phyloP scores from a whole-genome alignment of 2,329 filamentous ascomycete species.

The Epichloe bromicola region DNA sequence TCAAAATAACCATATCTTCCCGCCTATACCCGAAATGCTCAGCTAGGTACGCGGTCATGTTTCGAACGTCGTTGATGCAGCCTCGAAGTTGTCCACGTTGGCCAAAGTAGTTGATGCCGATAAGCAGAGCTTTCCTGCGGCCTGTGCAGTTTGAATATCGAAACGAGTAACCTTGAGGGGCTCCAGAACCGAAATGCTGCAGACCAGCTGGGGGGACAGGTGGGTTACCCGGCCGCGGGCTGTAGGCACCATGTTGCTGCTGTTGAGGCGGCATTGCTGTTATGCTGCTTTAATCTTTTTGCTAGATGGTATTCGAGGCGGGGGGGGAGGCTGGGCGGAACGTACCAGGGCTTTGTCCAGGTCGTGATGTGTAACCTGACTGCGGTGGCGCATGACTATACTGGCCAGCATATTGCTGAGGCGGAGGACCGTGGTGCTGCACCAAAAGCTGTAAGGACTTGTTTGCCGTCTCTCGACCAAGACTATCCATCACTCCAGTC shows the following conservation, averaged over 20 bases:
- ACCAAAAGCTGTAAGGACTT: not conserved
- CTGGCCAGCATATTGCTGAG: slow-evolving; percentile 19
- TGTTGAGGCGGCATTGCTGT: slow-evolving; percentile 3
- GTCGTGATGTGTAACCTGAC: slow-evolving; percentile 34
- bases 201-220: slow-evolving; percentile 52
- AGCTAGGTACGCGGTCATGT: slow-evolving; percentile 86
- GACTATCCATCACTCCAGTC: not conserved
- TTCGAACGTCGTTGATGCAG: slow-evolving; percentile 95
- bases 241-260: slow-evolving; percentile 8
- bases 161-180: slow-evolving; percentile 68
- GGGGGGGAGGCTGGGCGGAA: not conserved
- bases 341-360: slow-evolving; percentile 26
- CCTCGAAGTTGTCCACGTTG: slow-evolving; percentile 82
- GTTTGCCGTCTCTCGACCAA: not conserved
- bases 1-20: slow-evolving; percentile 94
- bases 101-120: slow-evolving; percentile 94
- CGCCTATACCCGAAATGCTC: slow-evolving; percentile 84
- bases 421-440: slow-evolving; percentile 18
- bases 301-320: not conserved
- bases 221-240: slow-evolving; percentile 25
- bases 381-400: slow-evolving; percentile 22
- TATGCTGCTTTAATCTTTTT: not conserved
- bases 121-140: slow-evolving; percentile 73
- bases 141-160: slow-evolving; percentile 89
- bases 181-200: slow-evolving; percentile 67